Evolutionary conservation across 768 basidiomycete species (phyloP), one percentile per base, ranked within the genome.

Genomic region (Tricholoma furcatifolium): DNA sequence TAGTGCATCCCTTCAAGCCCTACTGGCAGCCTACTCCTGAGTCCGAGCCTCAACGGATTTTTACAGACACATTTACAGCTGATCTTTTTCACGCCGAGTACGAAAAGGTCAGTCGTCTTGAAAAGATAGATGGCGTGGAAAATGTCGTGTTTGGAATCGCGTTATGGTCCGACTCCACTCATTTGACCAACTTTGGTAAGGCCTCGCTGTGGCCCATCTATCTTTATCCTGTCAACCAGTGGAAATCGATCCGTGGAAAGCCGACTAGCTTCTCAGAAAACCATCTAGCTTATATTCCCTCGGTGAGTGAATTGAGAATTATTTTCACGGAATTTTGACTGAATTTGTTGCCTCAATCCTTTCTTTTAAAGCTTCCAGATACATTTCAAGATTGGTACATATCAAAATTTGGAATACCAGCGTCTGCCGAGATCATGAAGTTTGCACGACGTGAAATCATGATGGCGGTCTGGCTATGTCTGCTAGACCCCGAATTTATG

Each of bases 141-240:
- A 50, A 50, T 50, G 49, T 50, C 23, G 31, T 50, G 0, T 41
- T 50, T 35, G 24, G 7, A 2, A 53, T 69, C 1, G 67, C 69
- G 58, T 55, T 70, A 11, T 71, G 63, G 57, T 74, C 70, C 1
- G 71, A 73, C 51, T 64, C 65, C 0, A 75, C 70, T 0, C 69
- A 71, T 50, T 62, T 74, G 8, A 53, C 70, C 0, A 58, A 62
- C 4, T 76, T 76, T 54, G 72, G 74, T 0, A 62, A 48, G 24
- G 65, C 70, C 0, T 58, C 60, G 0, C 59, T 74, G 6, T 78
- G 73, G 75, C 76, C 75, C 2, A 47, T 74, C 0, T 80, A 79
- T 49, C 35, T 69, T 0, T 71, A 53, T 40, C 64, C 75, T 44
- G 72, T 72, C 0, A 70, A 71, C 27, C 61, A 68, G 11, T 74